Percentiles rank a stretch among this genome's conserved stretches.
Evolutionary conservation across 805 yeast genomes (phyloP).

Genomic region (Groenewaldozyma salmanticensis): DNA sequence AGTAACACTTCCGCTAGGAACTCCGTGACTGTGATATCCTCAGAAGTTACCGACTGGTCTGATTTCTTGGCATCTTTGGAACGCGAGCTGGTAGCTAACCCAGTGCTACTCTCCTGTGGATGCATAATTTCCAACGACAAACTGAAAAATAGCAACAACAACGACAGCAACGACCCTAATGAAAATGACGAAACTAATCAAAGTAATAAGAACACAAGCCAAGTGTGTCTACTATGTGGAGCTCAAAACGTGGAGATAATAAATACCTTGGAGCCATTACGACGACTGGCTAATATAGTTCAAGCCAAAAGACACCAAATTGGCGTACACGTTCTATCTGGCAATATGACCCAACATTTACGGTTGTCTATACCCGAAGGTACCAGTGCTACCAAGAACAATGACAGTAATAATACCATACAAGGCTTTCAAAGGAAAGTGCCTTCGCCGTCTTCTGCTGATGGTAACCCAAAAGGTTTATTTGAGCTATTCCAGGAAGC

Average conservation of each 20-base stretch:
- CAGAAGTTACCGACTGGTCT: constrained; percentile 11
- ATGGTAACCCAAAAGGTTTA: not conserved
- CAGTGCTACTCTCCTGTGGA: constrained; percentile 12
- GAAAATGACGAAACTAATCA: not conserved
- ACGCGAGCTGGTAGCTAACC: constrained; percentile 8
- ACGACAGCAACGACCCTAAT: not conserved
- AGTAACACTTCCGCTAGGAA: no score
- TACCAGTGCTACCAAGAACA: not conserved
- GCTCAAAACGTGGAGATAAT: not conserved
- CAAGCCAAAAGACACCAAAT: constrained; percentile 5
- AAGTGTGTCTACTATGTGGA: constrained; percentile 7
- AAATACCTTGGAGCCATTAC: constrained; percentile 1
- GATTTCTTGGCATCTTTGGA: constrained; percentile 13
- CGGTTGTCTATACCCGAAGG: constrained; percentile 1
- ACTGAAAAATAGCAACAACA: not conserved
- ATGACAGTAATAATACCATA: not conserved
- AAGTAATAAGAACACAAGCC: no score
- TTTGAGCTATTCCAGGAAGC: constrained; percentile 1
- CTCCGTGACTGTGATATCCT: not conserved
- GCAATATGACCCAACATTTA: constrained; percentile 1
- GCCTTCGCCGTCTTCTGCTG: not conserved
- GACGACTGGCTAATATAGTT: constrained; percentile 1
- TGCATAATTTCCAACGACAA: constrained; percentile 12
- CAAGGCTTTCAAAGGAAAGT: no score
- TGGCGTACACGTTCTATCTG: constrained; percentile 4